Percentiles rank a stretch among this genome's conserved stretches.
Conservation (phyloP, 1,284 basidiomycete species). For the Trichosporon faecale region DNA sequence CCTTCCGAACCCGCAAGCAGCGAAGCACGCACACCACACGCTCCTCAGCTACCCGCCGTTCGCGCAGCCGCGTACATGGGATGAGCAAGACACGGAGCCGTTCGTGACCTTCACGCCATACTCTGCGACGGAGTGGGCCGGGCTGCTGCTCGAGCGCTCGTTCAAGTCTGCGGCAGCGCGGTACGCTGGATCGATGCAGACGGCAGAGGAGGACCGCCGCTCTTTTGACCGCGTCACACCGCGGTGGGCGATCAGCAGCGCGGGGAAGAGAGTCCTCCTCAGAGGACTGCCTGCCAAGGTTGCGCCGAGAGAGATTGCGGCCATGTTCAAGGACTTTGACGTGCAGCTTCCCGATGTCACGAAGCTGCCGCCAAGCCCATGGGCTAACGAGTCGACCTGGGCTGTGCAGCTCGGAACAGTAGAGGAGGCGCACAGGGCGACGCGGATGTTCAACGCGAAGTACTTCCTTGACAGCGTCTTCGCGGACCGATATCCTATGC, state of each 20-base stretch:
- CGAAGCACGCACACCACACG: slow-evolving; percentile 17
- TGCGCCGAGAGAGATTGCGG: background rate
- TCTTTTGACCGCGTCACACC: slow-evolving; percentile 12
- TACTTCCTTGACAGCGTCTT: slow-evolving; percentile 23
- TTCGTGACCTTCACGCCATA: slow-evolving; percentile 2
- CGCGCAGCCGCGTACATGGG: background rate
- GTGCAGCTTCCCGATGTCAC: slow-evolving; percentile 1
- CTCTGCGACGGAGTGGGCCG: slow-evolving; percentile 12
- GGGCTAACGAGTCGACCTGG: background rate
- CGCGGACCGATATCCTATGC: slow-evolving; percentile 30
- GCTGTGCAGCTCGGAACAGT: slow-evolving; percentile 24
- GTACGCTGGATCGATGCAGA: background rate
- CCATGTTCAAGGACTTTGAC: slow-evolving; percentile 6
- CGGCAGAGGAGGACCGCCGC: slow-evolving; percentile 13
- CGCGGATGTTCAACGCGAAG: slow-evolving; percentile 29
- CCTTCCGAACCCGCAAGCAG: slow-evolving; percentile 8
- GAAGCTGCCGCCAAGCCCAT: background rate
- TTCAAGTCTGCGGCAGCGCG: background rate
- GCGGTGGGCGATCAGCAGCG: background rate
- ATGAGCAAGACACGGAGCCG: background rate
- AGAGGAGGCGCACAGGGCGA: slow-evolving; percentile 30
- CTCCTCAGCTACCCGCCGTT: slow-evolving; percentile 24
- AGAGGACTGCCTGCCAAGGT: slow-evolving; percentile 18
- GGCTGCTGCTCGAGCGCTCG: background rate
- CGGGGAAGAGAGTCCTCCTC: slow-evolving; percentile 15